Base-by-base conservation (phyloP, 169 alveolate genomes). In the Nephromyces sp. region DNA sequence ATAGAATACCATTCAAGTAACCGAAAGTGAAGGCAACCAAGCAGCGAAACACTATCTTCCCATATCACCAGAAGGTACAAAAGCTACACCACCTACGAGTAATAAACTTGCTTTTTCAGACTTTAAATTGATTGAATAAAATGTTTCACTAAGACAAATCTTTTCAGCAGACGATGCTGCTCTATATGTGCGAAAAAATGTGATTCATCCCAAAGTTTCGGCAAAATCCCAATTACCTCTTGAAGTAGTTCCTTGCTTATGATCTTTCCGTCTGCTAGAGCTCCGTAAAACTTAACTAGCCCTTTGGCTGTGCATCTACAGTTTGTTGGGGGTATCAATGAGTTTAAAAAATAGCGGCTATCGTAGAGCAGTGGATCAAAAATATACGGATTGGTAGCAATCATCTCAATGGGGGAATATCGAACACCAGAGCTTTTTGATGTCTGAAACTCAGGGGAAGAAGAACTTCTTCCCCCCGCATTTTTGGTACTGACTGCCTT, bases 351-450 rank as follows among this genome's bases (percentile, higher is more conserved):
- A 62, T 76, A 83, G 52, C 70, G 75, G 71, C 86, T 74, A 52
- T 84, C 83, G 57, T 75, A 75, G 30, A 79, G 57, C 5, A 84
- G 72, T 3, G 89, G 89, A 68, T 84, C 89, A 53, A 84, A 30
- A 25, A 84, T 81, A 53, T 79, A 80, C 29, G 89, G 87, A 63
- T 76, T 80, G 65, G 65, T 68, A 34, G 68, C 35, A 27, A 81
- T 74, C 30, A 68, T 24, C 52, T 80, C 86, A 30, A 83, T 61
- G 28, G 87, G 78, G 25, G 88, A 66, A 35, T 70, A 74, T 0
- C 78, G 77, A 30, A 53, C 75, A 4, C 67, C 70, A 0, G 53
- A 29, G 24, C 22, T 34, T 74, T 24, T 63, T 21, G 24, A 61
- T 32, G 72, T 21, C 21, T 5, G 21, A 8, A 73, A 27, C 0